These are phyloP conservation scores for Fallopia convolvulus DNA, from an alignment of 148 eudicot species.

Conservation along the genomic window DNA sequence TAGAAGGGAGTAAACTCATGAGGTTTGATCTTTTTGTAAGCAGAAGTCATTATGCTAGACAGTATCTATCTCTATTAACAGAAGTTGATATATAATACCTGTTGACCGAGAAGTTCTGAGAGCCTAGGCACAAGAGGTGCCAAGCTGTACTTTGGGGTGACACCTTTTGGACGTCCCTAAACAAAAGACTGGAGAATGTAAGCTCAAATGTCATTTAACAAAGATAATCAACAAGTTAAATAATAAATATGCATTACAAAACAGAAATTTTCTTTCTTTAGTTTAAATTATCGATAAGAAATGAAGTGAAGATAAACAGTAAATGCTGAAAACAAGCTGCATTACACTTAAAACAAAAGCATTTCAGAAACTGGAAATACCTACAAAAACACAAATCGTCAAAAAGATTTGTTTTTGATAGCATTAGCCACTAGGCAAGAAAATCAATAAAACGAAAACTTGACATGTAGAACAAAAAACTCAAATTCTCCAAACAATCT, in stretches of 20 bases:
- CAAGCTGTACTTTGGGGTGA: slow-evolving; percentile 91
- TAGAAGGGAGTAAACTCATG: background rate
- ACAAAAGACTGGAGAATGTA: background rate
- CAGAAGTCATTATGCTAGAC: background rate
- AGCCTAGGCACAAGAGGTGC: slow-evolving; percentile 88
- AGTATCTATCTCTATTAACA: slow-evolving; percentile 6
- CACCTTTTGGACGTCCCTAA: slow-evolving; percentile 90
- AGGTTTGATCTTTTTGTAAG: background rate
- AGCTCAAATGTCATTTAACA: background rate
- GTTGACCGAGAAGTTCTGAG: slow-evolving; percentile 77
- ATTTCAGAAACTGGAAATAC: background rate
- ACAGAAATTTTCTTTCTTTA: background rate
- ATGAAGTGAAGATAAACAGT: background rate
- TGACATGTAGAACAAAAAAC: background rate
- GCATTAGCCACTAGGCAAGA: background rate
- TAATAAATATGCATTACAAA: background rate
- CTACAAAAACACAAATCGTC: background rate
- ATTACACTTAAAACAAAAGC: background rate
- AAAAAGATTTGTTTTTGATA: background rate
- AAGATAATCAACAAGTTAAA: background rate
- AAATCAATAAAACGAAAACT: background rate
- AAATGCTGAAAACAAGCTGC: background rate
- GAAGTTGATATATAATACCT: slow-evolving; percentile 31
- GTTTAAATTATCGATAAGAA: background rate
- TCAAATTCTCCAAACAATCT: background rate